phyloP scores from a whole-genome alignment of 2,329 filamentous ascomycete species.

The Penicillium sp. region DNA sequence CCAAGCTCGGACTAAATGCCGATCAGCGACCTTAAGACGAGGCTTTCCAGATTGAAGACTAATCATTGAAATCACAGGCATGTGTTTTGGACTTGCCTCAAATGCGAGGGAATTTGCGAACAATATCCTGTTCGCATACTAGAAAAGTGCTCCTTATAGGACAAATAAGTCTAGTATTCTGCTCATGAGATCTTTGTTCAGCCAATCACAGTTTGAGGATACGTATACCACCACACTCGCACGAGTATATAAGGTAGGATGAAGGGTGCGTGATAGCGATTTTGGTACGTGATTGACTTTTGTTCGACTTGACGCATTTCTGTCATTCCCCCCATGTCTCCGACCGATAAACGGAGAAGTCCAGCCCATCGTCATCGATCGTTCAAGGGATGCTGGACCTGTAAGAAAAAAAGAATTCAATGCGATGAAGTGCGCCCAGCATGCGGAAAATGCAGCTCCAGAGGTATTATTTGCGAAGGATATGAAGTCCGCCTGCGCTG shows the following conservation, averaged over 20 bases:
- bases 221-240: conserved; percentile 1
- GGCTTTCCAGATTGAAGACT: neutral
- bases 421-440: conserved; percentile 23
- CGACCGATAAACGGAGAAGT: conserved; percentile 14
- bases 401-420: conserved; percentile 25
- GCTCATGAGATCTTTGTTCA: conserved; percentile 22
- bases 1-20: neutral
- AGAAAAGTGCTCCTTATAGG: conserved; percentile 16
- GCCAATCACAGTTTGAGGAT: conserved; percentile 19
- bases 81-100: neutral
- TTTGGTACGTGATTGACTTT: too few species aligned
- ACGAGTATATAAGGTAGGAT: neutral
- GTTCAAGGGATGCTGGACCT: conserved; percentile 28
- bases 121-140: conserved; percentile 5
- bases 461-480: conserved; percentile 20
- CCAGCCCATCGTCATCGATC: conserved; percentile 18
- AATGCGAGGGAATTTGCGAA: conserved; percentile 20
- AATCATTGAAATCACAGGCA: neutral
- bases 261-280: too few species aligned
- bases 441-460: conserved; percentile 17
- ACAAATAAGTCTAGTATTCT: conserved; percentile 19
- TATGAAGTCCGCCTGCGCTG: conserved; percentile 26
- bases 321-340: conserved; percentile 5
- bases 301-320: neutral
- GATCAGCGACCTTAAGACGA: neutral